Percentiles rank a stretch among this genome's conserved stretches.
These are phyloP conservation scores for Colletotrichum cereale DNA, from an alignment of 2,329 filamentous ascomycete genomes.

Conservation along the genomic window DNA sequence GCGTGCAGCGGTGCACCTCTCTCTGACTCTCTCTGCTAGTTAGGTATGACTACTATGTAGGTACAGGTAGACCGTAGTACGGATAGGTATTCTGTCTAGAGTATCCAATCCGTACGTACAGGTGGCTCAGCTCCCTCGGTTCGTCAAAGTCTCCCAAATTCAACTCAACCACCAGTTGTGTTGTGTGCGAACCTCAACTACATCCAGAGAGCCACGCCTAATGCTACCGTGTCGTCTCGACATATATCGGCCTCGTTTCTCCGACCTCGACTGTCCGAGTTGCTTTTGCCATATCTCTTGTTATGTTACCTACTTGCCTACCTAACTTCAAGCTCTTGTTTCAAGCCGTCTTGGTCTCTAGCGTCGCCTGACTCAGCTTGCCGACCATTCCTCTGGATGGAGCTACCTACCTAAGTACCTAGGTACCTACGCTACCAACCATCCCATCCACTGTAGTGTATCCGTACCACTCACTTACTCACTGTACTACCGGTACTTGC, in stretches of 20 bases:
- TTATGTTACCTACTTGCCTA: too few species aligned
- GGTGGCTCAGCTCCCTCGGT: not conserved
- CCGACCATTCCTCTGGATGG: slow-evolving; percentile 18
- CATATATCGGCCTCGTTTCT: not conserved
- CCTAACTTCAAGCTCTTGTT: slow-evolving; percentile 17
- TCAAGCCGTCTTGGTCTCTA: slow-evolving; percentile 8
- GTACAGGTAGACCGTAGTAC: too few species aligned
- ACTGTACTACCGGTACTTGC: too few species aligned
- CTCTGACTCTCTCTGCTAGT: not conserved
- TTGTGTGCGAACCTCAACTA: not conserved
- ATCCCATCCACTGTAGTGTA: not conserved
- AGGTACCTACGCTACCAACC: not conserved
- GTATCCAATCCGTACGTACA: too few species aligned
- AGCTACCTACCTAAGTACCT: not conserved
- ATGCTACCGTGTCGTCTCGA: not conserved
- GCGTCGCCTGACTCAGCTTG: slow-evolving; percentile 35
- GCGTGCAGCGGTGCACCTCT: not conserved
- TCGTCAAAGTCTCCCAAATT: not conserved
- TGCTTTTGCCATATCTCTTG: not conserved
- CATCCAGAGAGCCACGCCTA: not conserved
- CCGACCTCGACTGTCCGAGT: slow-evolving; percentile 9
- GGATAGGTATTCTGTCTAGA: too few species aligned
- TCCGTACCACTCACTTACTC: not conserved
- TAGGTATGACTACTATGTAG: too few species aligned
- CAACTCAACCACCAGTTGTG: not conserved